Conservation (phyloP, 306 rosid species). For the Oxytropis ochrocephala region DNA sequence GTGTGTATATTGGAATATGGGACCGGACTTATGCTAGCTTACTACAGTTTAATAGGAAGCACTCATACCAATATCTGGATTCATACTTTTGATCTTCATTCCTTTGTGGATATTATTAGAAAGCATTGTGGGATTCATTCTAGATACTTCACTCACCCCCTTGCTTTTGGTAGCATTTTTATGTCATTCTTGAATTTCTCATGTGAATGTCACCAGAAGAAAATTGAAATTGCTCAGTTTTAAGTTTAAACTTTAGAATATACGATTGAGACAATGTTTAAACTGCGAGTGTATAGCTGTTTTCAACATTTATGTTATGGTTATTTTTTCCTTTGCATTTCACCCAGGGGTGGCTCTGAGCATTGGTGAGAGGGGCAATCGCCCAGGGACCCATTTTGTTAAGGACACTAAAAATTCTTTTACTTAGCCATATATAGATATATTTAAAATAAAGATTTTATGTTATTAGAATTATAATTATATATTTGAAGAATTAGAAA, state of each 20-base stretch:
- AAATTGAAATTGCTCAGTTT: neutral
- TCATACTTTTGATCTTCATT: conserved; percentile 43
- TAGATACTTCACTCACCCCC: neutral
- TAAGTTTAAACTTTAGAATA: neutral
- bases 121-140: conserved; percentile 15
- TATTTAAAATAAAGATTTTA: no score
- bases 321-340: no score
- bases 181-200: conserved; percentile 20
- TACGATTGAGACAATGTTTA: no score
- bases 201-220: conserved; percentile 6
- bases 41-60: conserved; percentile 74
- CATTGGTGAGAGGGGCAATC: no score
- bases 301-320: no score
- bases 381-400: no score
- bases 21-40: conserved; percentile 75
- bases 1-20: conserved; percentile 77
- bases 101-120: neutral
- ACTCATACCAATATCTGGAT: conserved; percentile 62
- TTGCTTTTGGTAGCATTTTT: neutral
- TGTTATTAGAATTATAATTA: no score
- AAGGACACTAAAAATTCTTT: no score
- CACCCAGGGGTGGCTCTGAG: no score
- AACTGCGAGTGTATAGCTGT: no score
- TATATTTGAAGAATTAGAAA: no score
- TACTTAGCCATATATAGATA: no score